Conservation (phyloP, 768 basidiomycete species). For the Rhizopogon rudus region DNA sequence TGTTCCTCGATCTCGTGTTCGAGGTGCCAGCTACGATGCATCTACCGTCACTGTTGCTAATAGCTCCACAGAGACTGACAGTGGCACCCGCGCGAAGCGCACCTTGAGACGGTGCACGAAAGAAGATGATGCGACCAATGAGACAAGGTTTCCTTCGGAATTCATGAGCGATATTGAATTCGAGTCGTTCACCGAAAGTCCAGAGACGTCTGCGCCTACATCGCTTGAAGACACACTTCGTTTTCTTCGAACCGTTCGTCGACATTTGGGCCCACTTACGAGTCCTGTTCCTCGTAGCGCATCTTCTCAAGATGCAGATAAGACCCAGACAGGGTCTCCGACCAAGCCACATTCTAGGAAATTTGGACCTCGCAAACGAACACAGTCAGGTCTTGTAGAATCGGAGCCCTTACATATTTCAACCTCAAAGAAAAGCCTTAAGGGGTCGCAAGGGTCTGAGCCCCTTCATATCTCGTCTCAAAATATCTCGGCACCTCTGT, state of each 20-base stretch:
- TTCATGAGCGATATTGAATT: too few relatives aligned
- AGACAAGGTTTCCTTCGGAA: too few relatives aligned
- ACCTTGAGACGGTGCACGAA: neutral
- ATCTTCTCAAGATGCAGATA: neutral
- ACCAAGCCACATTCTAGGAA: neutral
- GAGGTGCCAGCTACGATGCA: neutral
- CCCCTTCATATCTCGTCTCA: too few relatives aligned
- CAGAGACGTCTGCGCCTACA: too few relatives aligned
- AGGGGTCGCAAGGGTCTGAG: too few relatives aligned
- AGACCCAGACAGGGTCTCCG: neutral
- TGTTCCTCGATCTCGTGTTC: neutral
- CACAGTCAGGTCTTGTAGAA: neutral
- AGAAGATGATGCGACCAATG: too few relatives aligned
- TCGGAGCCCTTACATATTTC: neutral
- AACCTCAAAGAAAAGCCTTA: neutral
- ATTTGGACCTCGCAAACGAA: neutral
- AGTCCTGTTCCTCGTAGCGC: neutral
- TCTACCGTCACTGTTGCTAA: neutral
- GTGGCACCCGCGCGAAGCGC: neutral
- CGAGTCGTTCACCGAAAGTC: too few relatives aligned
- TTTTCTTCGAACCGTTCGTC: neutral
- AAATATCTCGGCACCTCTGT: too few relatives aligned
- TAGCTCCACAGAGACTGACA: neutral
- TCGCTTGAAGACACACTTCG: neutral
- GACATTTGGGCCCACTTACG: neutral